These are phyloP conservation scores for Hibiscus syriacus DNA, from an alignment of 345 rosid genomes.

Conservation along the genomic window DNA sequence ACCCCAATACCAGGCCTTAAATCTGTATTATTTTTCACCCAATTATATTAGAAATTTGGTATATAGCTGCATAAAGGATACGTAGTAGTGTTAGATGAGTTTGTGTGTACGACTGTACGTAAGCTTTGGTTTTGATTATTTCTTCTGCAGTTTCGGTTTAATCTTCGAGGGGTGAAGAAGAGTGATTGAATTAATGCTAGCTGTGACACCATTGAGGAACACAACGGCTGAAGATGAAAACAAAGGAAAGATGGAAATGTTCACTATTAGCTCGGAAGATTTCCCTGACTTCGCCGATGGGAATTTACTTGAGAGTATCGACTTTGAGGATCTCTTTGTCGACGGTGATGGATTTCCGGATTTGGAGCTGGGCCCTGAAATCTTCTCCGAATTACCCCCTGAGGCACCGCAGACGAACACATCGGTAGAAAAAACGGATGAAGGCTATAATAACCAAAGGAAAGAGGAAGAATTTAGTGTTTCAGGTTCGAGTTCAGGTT, in stretches of 20 bases:
- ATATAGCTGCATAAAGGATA: not conserved
- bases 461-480: constrained; percentile 31
- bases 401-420: constrained; percentile 47
- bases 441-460: not conserved
- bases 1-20: not conserved
- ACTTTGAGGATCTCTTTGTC: constrained; percentile 65
- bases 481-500: constrained; percentile 16
- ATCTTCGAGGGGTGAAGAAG: not conserved
- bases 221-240: constrained; percentile 28
- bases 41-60: too few relatives aligned
- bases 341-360: constrained; percentile 54
- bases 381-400: constrained; percentile 52
- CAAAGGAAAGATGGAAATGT: constrained; percentile 39
- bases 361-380: constrained; percentile 65
- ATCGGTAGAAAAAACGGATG: constrained; percentile 24
- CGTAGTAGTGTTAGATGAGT: not conserved
- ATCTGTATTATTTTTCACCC: too few relatives aligned
- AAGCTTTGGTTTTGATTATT: not conserved
- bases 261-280: constrained; percentile 20
- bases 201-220: constrained; percentile 50
- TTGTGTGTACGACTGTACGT: too few relatives aligned
- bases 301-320: constrained; percentile 46
- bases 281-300: constrained; percentile 45
- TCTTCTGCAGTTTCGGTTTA: not conserved
- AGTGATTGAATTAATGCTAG: constrained; percentile 49